Evolutionary conservation across 306 rosid genomes (phyloP), one percentile per base, ranked within the genome.

Genomic region (Lithocarpus polystachyus): DNA sequence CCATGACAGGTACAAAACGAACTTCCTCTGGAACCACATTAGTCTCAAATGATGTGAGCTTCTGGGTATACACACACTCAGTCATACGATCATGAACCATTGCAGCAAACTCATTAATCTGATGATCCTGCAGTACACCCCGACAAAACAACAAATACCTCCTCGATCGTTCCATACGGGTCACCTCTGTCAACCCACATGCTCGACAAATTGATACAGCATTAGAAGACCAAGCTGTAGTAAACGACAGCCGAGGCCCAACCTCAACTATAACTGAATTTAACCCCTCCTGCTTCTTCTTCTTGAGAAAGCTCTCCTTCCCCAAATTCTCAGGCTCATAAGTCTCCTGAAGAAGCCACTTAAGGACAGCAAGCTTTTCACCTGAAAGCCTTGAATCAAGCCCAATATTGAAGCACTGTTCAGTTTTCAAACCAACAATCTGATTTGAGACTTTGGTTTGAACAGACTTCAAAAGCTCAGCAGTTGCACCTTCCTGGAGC

Each of bases 211-310:
- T 89, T 15, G 98, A 90, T 10, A 94, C 91, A 10, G 97, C 98
- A 87, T 94, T 94, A 11, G 98, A 68, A 69, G 98, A 94, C 98
- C 98, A 94, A 0, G 98, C 93, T 23, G 98, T 94, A 43, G 94
- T 92, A 80, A 94, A 94, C 1, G 98, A 94, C 81, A 94, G 72
- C 82, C 96, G 86, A 45, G 98, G 98, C 17, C 98, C 97, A 81
- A 92, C 97, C 89, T 92, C 98, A 67, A 92, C 53, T 73, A 92
- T 84, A 75, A 88, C 87, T 24, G 86, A 65, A 53, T 26, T 81
- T 82, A 90, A 84, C 24, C 94, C 97, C 78, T 89, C 88, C 77
- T 82, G 90, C 40, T 72, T 80, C 81, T 82, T 94, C 86, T 92
- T 89, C 83, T 85, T 89, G 74, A 94, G 96, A 88, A 94, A 90